Base-by-base conservation (phyloP, 257 asterid species). In the Ligustrum vulgare region DNA sequence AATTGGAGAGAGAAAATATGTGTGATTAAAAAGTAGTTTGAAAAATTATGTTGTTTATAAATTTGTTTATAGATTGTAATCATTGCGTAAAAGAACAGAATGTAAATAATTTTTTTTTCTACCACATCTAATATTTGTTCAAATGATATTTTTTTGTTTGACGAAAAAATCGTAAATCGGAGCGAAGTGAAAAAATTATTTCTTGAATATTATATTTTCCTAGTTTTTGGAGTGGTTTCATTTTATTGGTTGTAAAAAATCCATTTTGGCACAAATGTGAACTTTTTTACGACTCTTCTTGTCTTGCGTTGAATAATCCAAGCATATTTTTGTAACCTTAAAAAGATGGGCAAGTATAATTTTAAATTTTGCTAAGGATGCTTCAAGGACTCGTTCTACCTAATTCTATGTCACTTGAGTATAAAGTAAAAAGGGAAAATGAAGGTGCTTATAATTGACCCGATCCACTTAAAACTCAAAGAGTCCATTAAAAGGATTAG, bases 391-490 rank as follows among this genome's bases (percentile, higher is more conserved):
- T 12, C 18, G 1, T 33, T 77, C 81, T 64, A 83, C 88, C 82
- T 81, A 83, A 79, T 75, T 35, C 72, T 13, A 20, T 63, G 56
- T 72, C 78, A 70, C 84, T 75, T 80, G 71, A 8, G 47, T 71
- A 74, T 72, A 80, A 81, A 83, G 78, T 67, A 79, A 72, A 43
- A 74, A 23, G 43, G 1, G 70, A 80, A 74, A 70, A 18, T 34
- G 77, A 67, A 56, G 82, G 74, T 81, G 81, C 31, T 72, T 75
- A 56, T 15, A 71, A 69, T 81, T 87, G 89, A 87, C 89, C 75
- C 22, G 51, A 84, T 77, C 85, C 75, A 70, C 54, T 70, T 70
- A 70, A 41, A 54, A 45, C 32, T 39, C 37, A 22, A 28, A 31
- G 72, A 49, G 23, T 67, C n/a, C 64, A 49, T 70, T 66, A 15